Percentiles rank a stretch among this genome's conserved stretches.
Conservation (phyloP, 108 stramenopile species). For the Cylindrotheca closterium region DNA sequence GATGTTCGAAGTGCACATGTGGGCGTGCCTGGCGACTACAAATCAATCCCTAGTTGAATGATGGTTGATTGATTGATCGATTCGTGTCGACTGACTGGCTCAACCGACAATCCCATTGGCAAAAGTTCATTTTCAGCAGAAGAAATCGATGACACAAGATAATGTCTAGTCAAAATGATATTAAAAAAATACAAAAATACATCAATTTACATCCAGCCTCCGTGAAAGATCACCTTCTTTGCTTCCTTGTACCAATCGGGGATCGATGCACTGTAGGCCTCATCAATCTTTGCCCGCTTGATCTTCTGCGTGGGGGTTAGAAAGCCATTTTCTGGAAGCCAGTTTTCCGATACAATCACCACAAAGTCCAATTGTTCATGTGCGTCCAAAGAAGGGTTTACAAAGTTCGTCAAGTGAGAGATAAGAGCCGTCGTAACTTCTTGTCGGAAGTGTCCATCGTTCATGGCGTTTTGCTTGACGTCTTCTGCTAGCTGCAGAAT, state of each 20-base stretch:
- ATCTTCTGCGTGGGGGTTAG: conserved; percentile 82
- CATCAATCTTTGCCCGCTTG: conserved; percentile 72
- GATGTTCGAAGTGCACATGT: too few species aligned
- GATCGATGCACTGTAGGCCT: conserved; percentile 47
- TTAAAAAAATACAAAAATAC: background rate
- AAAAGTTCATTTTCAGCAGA: too few species aligned
- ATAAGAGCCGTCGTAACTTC: conserved; percentile 51
- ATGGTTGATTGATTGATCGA: too few species aligned
- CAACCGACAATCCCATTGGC: too few species aligned
- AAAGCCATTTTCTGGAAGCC: conserved; percentile 81
- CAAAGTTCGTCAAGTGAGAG: conserved; percentile 44
- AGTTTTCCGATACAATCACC: conserved; percentile 76
- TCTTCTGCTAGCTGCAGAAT: conserved; percentile 63
- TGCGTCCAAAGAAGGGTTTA: conserved; percentile 58
- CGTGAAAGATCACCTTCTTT: conserved; percentile 61
- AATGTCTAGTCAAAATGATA: background rate
- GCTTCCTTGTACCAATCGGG: conserved; percentile 69
- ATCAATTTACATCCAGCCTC: conserved; percentile 19
- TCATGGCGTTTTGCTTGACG: conserved; percentile 44
- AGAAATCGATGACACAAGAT: background rate
- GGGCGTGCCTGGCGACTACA: too few species aligned
- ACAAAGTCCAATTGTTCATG: conserved; percentile 69
- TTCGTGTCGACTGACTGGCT: too few species aligned
- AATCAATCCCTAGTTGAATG: too few species aligned
- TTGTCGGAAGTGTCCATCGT: conserved; percentile 33